phyloP scores from a whole-genome alignment of 495 filamentous ascomycete genomes.

The Penicillium goetzii region DNA sequence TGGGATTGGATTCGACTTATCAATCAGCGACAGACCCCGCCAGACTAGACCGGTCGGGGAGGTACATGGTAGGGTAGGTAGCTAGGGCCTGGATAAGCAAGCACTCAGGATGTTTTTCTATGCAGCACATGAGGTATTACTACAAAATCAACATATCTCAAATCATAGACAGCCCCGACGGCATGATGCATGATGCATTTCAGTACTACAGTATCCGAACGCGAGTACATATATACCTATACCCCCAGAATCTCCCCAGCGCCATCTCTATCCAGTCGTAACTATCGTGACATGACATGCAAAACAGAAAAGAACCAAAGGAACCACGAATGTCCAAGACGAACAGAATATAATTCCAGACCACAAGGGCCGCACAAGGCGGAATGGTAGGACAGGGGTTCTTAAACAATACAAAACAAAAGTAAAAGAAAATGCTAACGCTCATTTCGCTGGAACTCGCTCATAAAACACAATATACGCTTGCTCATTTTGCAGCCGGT shows the following conservation, averaged over 20 bases:
- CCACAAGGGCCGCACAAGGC: slow-evolving; percentile 16
- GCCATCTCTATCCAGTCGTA: slow-evolving; percentile 28
- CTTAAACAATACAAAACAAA: slow-evolving; percentile 3
- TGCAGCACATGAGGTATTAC: too few species aligned
- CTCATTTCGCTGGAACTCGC: slow-evolving; percentile 56
- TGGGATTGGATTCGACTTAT: not conserved
- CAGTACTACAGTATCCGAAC: not conserved
- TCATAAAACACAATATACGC: slow-evolving; percentile 73
- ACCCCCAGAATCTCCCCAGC: slow-evolving; percentile 11
- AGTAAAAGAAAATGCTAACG: slow-evolving; percentile 21
- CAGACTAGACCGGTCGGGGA: not conserved
- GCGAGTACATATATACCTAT: slow-evolving; percentile 6
- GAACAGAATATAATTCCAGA: not conserved
- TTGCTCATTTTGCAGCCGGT: slow-evolving; percentile 62
- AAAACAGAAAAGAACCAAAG: slow-evolving; percentile 8
- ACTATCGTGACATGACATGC: slow-evolving; percentile 34
- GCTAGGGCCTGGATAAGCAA: not conserved
- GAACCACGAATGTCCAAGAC: not conserved
- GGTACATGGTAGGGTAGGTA: not conserved
- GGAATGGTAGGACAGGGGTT: slow-evolving; percentile 32
- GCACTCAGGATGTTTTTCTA: too few species aligned
- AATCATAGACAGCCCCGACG: not conserved
- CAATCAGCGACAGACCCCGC: not conserved
- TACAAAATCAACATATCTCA: too few species aligned
- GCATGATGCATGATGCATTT: slow-evolving; percentile 10